A percentile compares a stretch with the other conserved stretches of the same genome.
Conservation (phyloP, 768 basidiomycete species). For the Myochromella boudieri region DNA sequence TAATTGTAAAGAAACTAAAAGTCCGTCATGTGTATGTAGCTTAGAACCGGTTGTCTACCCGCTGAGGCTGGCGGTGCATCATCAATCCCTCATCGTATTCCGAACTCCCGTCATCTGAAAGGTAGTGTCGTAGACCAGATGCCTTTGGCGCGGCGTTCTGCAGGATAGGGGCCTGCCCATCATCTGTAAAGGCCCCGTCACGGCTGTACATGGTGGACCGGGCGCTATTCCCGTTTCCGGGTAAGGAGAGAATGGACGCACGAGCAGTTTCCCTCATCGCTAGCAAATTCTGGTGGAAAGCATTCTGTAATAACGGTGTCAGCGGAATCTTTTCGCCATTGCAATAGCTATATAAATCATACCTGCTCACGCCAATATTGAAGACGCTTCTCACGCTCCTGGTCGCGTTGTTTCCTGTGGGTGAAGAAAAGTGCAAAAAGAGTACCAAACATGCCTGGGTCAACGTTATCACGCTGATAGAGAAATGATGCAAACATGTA, state of each 20-base stretch:
- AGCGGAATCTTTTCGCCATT: too few species aligned
- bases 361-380: conserved; percentile 93
- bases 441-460: conserved; percentile 71
- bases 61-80: conserved; percentile 36
- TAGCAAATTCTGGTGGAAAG: conserved; percentile 77
- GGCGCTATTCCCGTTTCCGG: conserved; percentile 43
- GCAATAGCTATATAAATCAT: conserved; percentile 1
- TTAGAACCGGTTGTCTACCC: conserved; percentile 37
- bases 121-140: conserved; percentile 54
- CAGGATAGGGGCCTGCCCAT: conserved; percentile 54
- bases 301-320: conserved; percentile 60
- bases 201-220: conserved; percentile 51
- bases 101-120: conserved; percentile 47
- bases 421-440: conserved; percentile 66
- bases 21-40: conserved; percentile 13
- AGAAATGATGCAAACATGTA: background rate
- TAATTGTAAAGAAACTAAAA: background rate
- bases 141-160: conserved; percentile 48
- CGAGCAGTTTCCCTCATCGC: conserved; percentile 78
- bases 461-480: background rate
- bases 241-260: conserved; percentile 60
- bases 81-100: conserved; percentile 51
- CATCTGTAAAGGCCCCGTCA: conserved; percentile 50
- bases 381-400: conserved; percentile 78
- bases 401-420: conserved; percentile 70